These are phyloP conservation scores for Aschersonia sp. DNA, from an alignment of 2,329 filamentous ascomycete species.

Conservation along the genomic window DNA sequence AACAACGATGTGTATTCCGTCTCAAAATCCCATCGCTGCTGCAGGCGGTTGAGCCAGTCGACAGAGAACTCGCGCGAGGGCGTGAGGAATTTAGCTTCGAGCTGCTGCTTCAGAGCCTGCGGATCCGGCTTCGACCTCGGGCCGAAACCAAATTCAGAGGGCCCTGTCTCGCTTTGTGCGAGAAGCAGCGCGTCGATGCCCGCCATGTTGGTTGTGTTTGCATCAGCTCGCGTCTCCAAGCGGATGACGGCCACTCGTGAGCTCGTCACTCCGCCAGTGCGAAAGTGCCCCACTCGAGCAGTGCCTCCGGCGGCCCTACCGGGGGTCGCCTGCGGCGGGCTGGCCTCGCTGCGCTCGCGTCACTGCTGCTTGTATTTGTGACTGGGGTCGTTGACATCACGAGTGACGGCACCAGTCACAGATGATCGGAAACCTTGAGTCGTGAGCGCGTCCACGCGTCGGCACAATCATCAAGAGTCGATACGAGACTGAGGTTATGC, in stretches of 20 bases:
- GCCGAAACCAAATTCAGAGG: constrained; percentile 1
- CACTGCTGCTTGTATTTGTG: too few species aligned
- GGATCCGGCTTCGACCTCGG: constrained; percentile 24
- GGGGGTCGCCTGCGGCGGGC: too few species aligned
- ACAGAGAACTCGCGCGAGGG: constrained; percentile 68
- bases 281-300: too few species aligned
- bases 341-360: too few species aligned
- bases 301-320: too few species aligned
- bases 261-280: too few species aligned
- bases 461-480: constrained; percentile 13
- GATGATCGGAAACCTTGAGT: too few species aligned
- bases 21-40: constrained; percentile 77
- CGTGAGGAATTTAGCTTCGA: constrained; percentile 65
- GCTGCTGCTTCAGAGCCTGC: constrained; percentile 49
- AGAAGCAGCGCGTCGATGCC: constrained; percentile 21
- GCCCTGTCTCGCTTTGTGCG: constrained; percentile 10
- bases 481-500: constrained; percentile 16
- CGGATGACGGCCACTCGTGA: too few species aligned
- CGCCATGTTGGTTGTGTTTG: constrained; percentile 11
- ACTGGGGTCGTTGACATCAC: too few species aligned
- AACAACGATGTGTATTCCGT: constrained; percentile 75
- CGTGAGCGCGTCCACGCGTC: too few species aligned
- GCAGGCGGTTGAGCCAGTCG: constrained; percentile 77
- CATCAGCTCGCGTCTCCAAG: too few species aligned
- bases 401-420: too few species aligned